Conservation (phyloP, 2,329 filamentous ascomycete species). For the Fusarium sp. region DNA sequence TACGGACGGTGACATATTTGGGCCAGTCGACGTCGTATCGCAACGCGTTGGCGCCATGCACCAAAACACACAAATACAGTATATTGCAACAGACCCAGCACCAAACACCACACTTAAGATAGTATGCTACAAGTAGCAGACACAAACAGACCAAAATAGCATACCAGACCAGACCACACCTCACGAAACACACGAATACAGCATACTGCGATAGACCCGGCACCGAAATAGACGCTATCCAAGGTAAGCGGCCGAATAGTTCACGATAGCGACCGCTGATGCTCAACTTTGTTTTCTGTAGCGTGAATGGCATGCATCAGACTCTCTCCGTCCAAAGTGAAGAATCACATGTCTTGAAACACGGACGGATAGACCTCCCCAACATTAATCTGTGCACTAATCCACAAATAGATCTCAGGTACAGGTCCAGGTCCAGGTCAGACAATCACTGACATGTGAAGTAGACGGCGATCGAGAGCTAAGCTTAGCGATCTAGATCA, state of each 20-base stretch:
- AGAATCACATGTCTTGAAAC: conserved; percentile 26
- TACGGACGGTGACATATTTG: too few species aligned
- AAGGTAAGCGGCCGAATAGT: neutral
- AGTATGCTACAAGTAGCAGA: too few species aligned
- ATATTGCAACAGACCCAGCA: too few species aligned
- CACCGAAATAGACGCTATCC: too few species aligned
- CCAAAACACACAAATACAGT: too few species aligned
- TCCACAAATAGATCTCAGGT: conserved; percentile 35
- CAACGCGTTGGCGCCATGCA: too few species aligned
- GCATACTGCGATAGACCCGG: too few species aligned
- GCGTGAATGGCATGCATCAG: conserved; percentile 24
- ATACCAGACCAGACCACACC: too few species aligned
- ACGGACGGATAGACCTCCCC: conserved; percentile 11
- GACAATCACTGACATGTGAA: conserved; percentile 40
- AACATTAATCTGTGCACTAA: conserved; percentile 5
- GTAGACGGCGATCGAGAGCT: conserved; percentile 29
- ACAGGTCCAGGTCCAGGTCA: conserved; percentile 14
- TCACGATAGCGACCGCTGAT: conserved; percentile 12
- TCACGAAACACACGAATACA: too few species aligned
- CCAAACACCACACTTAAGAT: too few species aligned
- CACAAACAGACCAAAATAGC: too few species aligned
- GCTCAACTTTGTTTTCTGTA: conserved; percentile 5
- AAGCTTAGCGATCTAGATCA: conserved; percentile 35
- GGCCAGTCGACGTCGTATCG: too few species aligned
- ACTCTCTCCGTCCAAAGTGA: conserved; percentile 8